A percentile compares a stretch with the other conserved stretches of the same genome.
Conservation (phyloP, 2,329 filamentous ascomycete genomes). For the Fusarium heterosporum region DNA sequence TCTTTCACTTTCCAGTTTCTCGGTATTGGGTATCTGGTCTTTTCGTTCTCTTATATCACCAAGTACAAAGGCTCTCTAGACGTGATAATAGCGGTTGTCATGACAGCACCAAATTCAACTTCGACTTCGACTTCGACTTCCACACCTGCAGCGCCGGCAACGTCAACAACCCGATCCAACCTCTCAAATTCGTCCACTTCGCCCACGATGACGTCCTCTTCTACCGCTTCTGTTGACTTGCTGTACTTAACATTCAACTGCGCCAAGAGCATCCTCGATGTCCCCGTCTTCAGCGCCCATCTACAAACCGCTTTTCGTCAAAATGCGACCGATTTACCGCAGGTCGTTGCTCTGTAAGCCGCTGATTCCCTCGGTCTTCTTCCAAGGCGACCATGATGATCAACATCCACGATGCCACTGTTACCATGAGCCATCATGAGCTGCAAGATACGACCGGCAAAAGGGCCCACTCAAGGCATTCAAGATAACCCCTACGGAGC, state of each 20-base stretch:
- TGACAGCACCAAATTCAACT: slow-evolving; percentile 19
- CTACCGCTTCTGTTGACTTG: slow-evolving; percentile 66
- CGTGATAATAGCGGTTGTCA: slow-evolving; percentile 5
- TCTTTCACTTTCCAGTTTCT: not conserved
- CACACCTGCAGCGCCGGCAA: slow-evolving; percentile 1
- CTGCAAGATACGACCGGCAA: slow-evolving; percentile 8
- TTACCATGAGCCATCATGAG: slow-evolving; percentile 20
- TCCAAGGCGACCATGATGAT: slow-evolving; percentile 9
- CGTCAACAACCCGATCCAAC: slow-evolving; percentile 12
- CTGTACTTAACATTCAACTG: slow-evolving; percentile 93
- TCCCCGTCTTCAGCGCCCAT: slow-evolving; percentile 76
- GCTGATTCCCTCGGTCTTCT: slow-evolving; percentile 30
- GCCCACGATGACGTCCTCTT: slow-evolving; percentile 56
- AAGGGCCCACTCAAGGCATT: slow-evolving; percentile 4
- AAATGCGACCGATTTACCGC: slow-evolving; percentile 61
- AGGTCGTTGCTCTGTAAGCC: slow-evolving; percentile 69
- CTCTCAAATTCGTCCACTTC: slow-evolving; percentile 14
- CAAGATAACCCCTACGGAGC: slow-evolving; percentile 21
- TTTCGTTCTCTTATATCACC: slow-evolving; percentile 9
- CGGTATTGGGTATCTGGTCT: not conserved
- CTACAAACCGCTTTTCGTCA: slow-evolving; percentile 70
- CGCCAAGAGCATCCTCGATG: slow-evolving; percentile 76
- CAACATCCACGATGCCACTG: slow-evolving; percentile 14
- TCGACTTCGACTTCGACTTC: slow-evolving; percentile 16
- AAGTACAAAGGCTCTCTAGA: not conserved